phyloP scores from a whole-genome alignment of 2,329 filamentous ascomycete species.

The Fusarium liriodendri region DNA sequence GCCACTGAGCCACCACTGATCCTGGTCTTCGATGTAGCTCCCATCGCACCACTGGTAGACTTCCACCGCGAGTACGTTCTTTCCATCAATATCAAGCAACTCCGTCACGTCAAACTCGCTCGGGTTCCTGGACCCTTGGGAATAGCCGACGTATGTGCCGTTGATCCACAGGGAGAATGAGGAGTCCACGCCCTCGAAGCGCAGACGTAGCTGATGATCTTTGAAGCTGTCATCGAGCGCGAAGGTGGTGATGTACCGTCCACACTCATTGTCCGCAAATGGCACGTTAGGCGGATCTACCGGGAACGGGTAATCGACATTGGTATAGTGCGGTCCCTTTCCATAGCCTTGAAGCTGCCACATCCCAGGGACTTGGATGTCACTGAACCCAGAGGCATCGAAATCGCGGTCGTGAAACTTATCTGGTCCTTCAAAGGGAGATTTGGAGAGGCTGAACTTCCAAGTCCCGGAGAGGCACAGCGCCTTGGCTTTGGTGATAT shows the following conservation, averaged over 20 bases:
- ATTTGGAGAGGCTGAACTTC: background rate
- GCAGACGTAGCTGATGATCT: background rate
- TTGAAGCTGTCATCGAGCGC: background rate
- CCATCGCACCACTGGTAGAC: background rate
- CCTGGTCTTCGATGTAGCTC: background rate
- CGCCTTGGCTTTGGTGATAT: background rate
- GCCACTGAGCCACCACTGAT: background rate
- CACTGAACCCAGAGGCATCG: background rate
- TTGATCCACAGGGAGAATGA: background rate
- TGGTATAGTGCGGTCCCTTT: slow-evolving; percentile 65
- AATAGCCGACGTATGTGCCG: background rate
- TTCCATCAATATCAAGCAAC: accelerated
- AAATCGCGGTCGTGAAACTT: background rate
- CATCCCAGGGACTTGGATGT: background rate
- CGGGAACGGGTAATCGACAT: slow-evolving; percentile 74
- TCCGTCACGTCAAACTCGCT: background rate
- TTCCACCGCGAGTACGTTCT: background rate
- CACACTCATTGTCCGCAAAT: slow-evolving; percentile 70
- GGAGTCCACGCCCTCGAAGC: background rate
- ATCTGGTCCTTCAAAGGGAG: background rate
- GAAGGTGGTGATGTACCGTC: slow-evolving; percentile 59
- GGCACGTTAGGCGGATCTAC: slow-evolving; percentile 73
- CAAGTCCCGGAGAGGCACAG: background rate
- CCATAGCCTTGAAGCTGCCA: slow-evolving; percentile 66
- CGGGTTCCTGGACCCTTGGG: background rate